These are phyloP conservation scores for Zygosaccharomyces kombuchaensis DNA, from an alignment of 805 yeast genomes.

Conservation along the genomic window DNA sequence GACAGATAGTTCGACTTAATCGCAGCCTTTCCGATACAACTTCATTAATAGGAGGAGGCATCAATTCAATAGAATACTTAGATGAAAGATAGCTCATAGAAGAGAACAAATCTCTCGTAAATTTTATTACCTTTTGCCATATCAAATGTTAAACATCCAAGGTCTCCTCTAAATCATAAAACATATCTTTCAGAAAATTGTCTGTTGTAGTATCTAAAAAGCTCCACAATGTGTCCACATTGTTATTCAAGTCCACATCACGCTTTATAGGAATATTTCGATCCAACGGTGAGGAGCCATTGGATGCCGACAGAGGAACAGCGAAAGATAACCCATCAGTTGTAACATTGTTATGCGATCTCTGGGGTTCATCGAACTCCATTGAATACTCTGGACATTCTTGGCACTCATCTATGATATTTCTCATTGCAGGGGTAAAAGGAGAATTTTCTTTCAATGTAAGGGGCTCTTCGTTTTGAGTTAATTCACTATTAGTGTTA, in stretches of 20 bases:
- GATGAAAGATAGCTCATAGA: too few species aligned
- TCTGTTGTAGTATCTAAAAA: constrained; percentile 34
- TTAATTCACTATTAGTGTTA: constrained; percentile 1
- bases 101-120: too few species aligned
- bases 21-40: too few species aligned
- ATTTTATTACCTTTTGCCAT: too few species aligned
- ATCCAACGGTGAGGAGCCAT: constrained; percentile 5
- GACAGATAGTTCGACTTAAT: too few species aligned
- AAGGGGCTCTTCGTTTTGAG: constrained; percentile 1
- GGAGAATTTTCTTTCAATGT: background rate
- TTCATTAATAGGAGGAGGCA: too few species aligned
- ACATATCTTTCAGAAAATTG: constrained; percentile 28
- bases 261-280: too few species aligned
- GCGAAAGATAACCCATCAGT: constrained; percentile 12
- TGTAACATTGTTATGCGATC: background rate
- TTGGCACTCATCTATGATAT: background rate
- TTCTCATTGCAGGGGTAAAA: background rate
- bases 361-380: background rate
- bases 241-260: background rate
- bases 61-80: too few species aligned
- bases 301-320: constrained; percentile 1
- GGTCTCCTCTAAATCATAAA: constrained; percentile 30
- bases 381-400: background rate
- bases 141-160: constrained; percentile 1
- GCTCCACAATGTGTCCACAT: constrained; percentile 26